Evolutionary conservation across 176 grass and related monocot species (phyloP), one percentile per base, ranked within the genome.

Genomic region (Oryza rufipogon): DNA sequence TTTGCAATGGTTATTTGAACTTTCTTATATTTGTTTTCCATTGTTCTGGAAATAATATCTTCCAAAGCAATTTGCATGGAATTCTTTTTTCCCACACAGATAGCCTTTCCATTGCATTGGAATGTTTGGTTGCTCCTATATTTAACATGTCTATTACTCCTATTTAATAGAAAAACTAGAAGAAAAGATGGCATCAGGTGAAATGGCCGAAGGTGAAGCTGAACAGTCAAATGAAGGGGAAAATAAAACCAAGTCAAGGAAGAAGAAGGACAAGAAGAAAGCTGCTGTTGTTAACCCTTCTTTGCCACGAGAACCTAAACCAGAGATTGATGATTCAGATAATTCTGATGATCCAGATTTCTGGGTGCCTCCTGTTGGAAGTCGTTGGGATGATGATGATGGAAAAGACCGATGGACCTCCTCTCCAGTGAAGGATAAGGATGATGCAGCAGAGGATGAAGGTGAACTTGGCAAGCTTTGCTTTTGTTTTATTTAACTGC

Each of bases 341-440:
- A 81, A 91, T 65, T 83, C 85, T 16, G 83, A 90, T 83, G 87
- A 92, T 75, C 71, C 89, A 28, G 87, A 95, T 14, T 98, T 98
- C 64, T 98, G 93, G 96, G 80, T 68, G 39, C 96, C 96, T 85
- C 83, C 87, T 71, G 76, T 90, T 80, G 96, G 93, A 74, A 75
- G 80, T 84, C 91, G 91, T 66, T 95, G 91, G 96, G 96, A 93
- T 22, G 87, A 92, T 78, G 96, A 93, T 87, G 89, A 98, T 44
- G 96, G 93, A 48, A 92, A 82, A 66, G 76, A 90, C 80, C 56
- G 89, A 65, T 93, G 96, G 96, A 83, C 92, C 60, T 85, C 89
- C 73, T 79, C 74, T 74, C 30, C 70, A 1, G 90, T 4, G 25
- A 58, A 81, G 17, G 48, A 83, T 39, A 58, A 81, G 17, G 48